Evolutionary conservation across 2,329 filamentous ascomycete species (phyloP), one percentile per base, ranked within the genome.

Genomic region (Xylariaceae sp.): DNA sequence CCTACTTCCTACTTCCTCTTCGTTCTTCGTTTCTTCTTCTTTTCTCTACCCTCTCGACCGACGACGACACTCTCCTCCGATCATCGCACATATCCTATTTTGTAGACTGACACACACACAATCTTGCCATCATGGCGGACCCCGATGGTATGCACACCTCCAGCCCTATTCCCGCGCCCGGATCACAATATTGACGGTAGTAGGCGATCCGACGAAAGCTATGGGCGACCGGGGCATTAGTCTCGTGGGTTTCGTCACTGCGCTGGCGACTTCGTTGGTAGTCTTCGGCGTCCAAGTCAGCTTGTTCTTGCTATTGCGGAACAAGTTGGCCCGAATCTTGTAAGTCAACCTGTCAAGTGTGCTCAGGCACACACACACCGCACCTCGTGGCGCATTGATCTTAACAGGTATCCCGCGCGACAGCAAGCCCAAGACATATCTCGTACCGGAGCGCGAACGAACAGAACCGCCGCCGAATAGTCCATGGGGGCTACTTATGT

Each of bases 291-390:
- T 87, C 4, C 85, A 87, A 70, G 77, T 91, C 42, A 69, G 87
- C 9, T 69, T 88, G n/a, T 96, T 96, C 72, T 72, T 91, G 5
- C 67, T 94, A 1, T 76, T 96, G 48, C 86, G 91, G 65, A 87
- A 90, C 60, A 92, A 90, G 64, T 75, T 96, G 42, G 86, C 86
- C 1, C 82, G 91, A 63, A 95, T 96, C 62, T 96, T 92, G 88
- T 92, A 76, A 70, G 87, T 77, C 9, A 8, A 8, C 30, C 56
- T 68, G 23, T 67, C 59, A 54, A n/a, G 53, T 60, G 13, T 61
- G 42, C 35, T 30, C 23, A 30, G 23, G 23, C 23, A 30, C 23
- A 30, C 23, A 30, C 23, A 30, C 23, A 30, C 23, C 23, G 23
- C 23, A 30, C 23, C 23, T 30, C 23, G 23, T 30, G 23, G 23